Evolutionary conservation across 106 monocot genomes (phyloP), one percentile per base, ranked within the genome.

Genomic region (Alisma plantagoaquatica): DNA sequence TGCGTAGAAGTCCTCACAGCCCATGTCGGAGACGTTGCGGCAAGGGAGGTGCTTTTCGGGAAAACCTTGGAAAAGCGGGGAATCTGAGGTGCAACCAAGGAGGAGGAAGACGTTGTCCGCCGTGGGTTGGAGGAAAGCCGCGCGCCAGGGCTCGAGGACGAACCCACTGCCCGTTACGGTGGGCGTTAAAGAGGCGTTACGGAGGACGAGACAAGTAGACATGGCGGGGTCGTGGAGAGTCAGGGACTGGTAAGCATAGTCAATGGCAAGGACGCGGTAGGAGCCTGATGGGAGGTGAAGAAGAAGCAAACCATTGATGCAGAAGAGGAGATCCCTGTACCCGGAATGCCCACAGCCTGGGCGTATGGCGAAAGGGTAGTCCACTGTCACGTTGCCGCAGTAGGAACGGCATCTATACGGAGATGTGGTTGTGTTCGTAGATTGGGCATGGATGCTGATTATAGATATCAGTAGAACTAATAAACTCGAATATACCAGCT

Each of bases 51-150:
- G 72, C 51, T 43, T 63, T 43, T 51, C 63, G 10, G 86, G 82
- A 70, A 92, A 91, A 3, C 81, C 78, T 58, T 92, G 76, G 66
- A 87, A 86, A 49, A 83, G 73, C 2, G 93, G 83, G 3, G 93
- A 87, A 17, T 59, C 64, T 15, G 71, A 62, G 8, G 51, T 58
- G 68, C 94, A 94, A 41, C 73, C 70, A 16, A 87, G 80, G 27
- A 94, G 80, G 62, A 94, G 63, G 83, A 94, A 87, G 44, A 80
- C 75, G 46, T 83, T 94, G 70, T 79, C 77, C 0, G 69, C 58
- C 19, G 87, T 63, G 0, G 84, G 87, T 18, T 45, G 44, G 28
- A 94, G 75, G 70, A 57, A 84, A 10, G 59, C 47, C 1, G 72
- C 47, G 2, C 83, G 62, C 77, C 80, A 80, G 8, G 60, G 57